Conservation (phyloP, 2,329 filamentous ascomycete genomes). For the Penicillium hordei region DNA sequence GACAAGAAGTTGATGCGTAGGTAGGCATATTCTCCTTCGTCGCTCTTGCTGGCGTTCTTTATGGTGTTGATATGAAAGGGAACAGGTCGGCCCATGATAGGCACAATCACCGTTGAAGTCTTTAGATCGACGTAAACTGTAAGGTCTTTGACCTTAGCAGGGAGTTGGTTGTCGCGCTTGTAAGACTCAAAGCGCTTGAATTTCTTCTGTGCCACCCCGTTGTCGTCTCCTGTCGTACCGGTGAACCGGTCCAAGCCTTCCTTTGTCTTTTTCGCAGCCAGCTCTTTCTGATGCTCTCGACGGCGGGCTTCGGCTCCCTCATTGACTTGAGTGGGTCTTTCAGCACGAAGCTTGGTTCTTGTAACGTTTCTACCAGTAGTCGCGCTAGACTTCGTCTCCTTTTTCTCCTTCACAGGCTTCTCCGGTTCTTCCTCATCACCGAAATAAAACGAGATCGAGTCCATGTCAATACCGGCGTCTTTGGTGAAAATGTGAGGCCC, state of each 20-base stretch:
- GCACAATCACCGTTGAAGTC: constrained; percentile 84
- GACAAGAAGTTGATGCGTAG: constrained; percentile 96
- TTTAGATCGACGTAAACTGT: constrained; percentile 89
- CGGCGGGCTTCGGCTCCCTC: constrained; percentile 86
- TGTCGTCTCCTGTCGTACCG: constrained; percentile 78
- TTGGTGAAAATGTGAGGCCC: constrained; percentile 82
- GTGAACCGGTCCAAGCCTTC: constrained; percentile 83
- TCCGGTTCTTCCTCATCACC: constrained; percentile 87
- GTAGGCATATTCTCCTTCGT: constrained; percentile 91
- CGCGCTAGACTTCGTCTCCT: constrained; percentile 77
- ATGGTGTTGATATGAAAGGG: constrained; percentile 98
- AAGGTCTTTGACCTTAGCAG: constrained; percentile 76
- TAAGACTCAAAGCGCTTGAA: constrained; percentile 99
- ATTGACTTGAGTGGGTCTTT: constrained; percentile 82
- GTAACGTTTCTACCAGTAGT: constrained; percentile 95
- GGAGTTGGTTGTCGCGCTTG: constrained; percentile 95
- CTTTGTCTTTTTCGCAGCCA: constrained; percentile 82
- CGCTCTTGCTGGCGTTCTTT: constrained; percentile 98
- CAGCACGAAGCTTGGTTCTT: constrained; percentile 85
- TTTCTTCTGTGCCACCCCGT: constrained; percentile 92
- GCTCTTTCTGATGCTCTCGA: constrained; percentile 88
- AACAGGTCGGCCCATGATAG: constrained; percentile 95
- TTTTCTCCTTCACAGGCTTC: constrained; percentile 77
- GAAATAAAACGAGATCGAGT: constrained; percentile 97
- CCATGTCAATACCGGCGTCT: constrained; percentile 85